Percentiles rank a stretch among this genome's conserved stretches.
phyloP scores from a whole-genome alignment of 2,329 filamentous ascomycete genomes.

The Aureobasidium pullulans region DNA sequence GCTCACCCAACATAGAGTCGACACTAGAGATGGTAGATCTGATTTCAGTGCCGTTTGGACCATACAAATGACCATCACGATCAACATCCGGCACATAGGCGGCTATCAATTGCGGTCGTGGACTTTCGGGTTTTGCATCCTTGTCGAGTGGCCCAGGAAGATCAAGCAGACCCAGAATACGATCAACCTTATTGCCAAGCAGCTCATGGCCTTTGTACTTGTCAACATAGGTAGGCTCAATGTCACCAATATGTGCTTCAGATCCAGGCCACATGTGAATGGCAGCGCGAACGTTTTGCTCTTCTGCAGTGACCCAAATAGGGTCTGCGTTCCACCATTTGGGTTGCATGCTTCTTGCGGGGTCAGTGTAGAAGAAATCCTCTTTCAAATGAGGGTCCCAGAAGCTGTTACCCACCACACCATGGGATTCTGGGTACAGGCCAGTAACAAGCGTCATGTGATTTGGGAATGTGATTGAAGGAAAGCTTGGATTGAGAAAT shows the following conservation, averaged over 20 bases:
- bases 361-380: conserved; percentile 84
- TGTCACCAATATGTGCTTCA: conserved; percentile 67
- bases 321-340: conserved; percentile 97
- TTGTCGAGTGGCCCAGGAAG: conserved; percentile 62
- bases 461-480: conserved; percentile 90
- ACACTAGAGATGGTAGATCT: conserved; percentile 67
- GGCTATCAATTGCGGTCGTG: conserved; percentile 82
- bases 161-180: conserved; percentile 78
- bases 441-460: conserved; percentile 93
- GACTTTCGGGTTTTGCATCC: conserved; percentile 34
- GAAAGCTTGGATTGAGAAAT: conserved; percentile 92
- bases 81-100: conserved; percentile 95
- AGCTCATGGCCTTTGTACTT: conserved; percentile 72
- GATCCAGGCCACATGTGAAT: conserved; percentile 99
- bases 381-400: conserved; percentile 73
- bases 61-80: conserved; percentile 74
- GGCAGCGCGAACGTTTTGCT: conserved; percentile 66
- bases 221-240: conserved; percentile 74
- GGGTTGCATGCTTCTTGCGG: conserved; percentile 64
- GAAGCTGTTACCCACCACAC: conserved; percentile 88
- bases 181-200: conserved; percentile 66
- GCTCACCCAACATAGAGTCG: conserved; percentile 69
- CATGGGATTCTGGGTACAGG: conserved; percentile 85
- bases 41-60: conserved; percentile 93
- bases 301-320: conserved; percentile 87